phyloP scores from a whole-genome alignment of 2,329 filamentous ascomycete genomes.

The Cladosporium halotolerans region DNA sequence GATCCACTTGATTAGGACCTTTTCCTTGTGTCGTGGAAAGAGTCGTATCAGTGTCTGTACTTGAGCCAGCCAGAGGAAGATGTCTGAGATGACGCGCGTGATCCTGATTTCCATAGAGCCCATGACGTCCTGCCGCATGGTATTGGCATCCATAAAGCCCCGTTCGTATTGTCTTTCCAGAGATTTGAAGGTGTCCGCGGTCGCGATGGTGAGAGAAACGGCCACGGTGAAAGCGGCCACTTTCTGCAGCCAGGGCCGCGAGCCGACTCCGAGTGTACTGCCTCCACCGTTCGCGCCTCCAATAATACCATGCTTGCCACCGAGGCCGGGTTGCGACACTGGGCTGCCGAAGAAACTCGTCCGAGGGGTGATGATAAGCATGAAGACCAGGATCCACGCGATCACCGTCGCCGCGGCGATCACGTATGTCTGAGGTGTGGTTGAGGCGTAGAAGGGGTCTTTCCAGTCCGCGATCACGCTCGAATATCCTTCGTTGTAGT shows the following conservation, averaged over 20 bases:
- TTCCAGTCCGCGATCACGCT: conserved; percentile 59
- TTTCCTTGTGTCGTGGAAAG: conserved; percentile 93
- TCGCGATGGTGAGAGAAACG: conserved; percentile 88
- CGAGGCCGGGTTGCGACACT: conserved; percentile 39
- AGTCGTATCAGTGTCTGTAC: conserved; percentile 93
- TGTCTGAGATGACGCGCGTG: conserved; percentile 87
- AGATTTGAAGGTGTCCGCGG: conserved; percentile 80
- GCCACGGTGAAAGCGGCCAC: conserved; percentile 58
- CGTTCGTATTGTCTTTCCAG: conserved; percentile 73
- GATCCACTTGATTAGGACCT: conserved; percentile 98
- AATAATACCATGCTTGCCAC: conserved; percentile 75
- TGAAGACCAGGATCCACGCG: conserved; percentile 85
- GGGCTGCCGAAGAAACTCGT: conserved; percentile 81
- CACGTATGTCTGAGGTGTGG: conserved; percentile 87
- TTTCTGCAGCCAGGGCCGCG: conserved; percentile 85
- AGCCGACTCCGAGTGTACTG: conserved; percentile 76
- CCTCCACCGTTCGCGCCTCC: conserved; percentile 62
- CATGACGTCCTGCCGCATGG: conserved; percentile 71
- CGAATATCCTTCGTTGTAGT: conserved; percentile 34
- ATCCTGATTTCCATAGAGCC: conserved; percentile 80
- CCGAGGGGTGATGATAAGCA: conserved; percentile 89
- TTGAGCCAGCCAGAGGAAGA: conserved; percentile 95
- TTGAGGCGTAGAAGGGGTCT: conserved; percentile 90
- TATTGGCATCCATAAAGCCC: conserved; percentile 72
- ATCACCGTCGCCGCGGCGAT: conserved; percentile 87